These are phyloP conservation scores for Linnemannia hyalina DNA, from an alignment of 192 early-diverging fungal genomes.

Conservation along the genomic window DNA sequence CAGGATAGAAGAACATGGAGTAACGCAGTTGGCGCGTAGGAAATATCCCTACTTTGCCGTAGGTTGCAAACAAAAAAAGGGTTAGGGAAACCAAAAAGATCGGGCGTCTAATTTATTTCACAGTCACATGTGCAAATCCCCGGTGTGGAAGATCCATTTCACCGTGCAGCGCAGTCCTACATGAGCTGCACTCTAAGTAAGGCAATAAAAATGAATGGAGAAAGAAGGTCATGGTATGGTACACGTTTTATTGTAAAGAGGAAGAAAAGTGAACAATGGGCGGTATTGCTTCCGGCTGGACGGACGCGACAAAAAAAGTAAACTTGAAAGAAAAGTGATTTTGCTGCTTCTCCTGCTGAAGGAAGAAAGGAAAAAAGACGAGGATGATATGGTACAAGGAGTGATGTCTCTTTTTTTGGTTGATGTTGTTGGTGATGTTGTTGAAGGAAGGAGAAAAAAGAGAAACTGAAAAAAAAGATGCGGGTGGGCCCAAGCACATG, in stretches of 20 bases:
- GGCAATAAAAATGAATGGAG: not conserved
- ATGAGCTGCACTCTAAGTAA: not conserved
- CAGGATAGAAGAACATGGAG: too few relatives aligned
- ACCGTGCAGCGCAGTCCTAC: not conserved
- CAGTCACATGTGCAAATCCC: not conserved
- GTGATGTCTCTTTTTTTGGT: not conserved
- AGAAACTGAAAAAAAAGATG: not conserved
- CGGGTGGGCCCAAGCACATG: not conserved
- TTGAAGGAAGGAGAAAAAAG: not conserved
- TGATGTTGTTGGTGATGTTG: not conserved
- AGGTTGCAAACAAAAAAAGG: not conserved
- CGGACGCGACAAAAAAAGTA: not conserved
- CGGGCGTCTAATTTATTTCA: not conserved
- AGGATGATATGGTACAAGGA: not conserved
- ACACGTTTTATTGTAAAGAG: conserved; percentile 9
- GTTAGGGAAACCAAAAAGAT: not conserved
- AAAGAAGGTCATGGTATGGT: not conserved
- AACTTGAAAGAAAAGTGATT: not conserved
- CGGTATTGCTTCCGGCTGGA: not conserved
- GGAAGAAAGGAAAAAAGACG: not conserved
- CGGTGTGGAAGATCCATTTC: not conserved
- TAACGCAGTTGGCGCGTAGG: too few relatives aligned
- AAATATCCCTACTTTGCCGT: too few relatives aligned
- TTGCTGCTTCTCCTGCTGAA: too few relatives aligned
- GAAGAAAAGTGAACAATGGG: not conserved